Percentiles rank a stretch among this genome's conserved stretches.
These are phyloP conservation scores for Parachaetomium inaequale DNA, from an alignment of 495 filamentous ascomycete species.

Conservation along the genomic window DNA sequence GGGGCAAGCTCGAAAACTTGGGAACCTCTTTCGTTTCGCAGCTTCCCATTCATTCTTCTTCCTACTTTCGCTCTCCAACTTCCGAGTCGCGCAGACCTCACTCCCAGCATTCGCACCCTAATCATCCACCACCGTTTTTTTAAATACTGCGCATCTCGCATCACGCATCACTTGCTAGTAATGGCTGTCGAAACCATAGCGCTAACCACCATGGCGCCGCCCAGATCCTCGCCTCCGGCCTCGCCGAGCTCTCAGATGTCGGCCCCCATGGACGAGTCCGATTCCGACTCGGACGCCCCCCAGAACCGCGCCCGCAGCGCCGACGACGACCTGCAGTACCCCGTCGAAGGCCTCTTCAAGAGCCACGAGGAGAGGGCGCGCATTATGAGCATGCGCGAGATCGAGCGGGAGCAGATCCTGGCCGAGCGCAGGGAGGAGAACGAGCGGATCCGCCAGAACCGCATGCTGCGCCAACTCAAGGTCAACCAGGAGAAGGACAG, in stretches of 20 bases:
- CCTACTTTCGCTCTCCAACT: background rate
- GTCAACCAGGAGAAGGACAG: conserved; percentile 60
- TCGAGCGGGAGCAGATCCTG: conserved; percentile 83
- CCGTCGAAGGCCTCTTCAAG: conserved; percentile 82
- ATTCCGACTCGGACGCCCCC: conserved; percentile 65
- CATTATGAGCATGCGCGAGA: conserved; percentile 83
- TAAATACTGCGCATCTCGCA: background rate
- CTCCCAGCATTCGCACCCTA: background rate
- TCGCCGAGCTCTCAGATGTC: conserved; percentile 75
- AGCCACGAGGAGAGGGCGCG: conserved; percentile 72
- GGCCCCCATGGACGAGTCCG: conserved; percentile 86
- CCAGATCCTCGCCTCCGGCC: conserved; percentile 58
- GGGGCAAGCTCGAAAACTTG: background rate
- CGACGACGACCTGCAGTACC: conserved; percentile 67
- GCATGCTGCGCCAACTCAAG: conserved; percentile 75
- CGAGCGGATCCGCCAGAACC: conserved; percentile 75
- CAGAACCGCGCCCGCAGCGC: conserved; percentile 49
- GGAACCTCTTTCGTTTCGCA: background rate
- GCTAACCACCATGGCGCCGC: conserved; percentile 14
- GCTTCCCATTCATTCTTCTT: background rate
- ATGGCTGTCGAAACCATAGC: conserved; percentile 7
- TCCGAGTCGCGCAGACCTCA: background rate
- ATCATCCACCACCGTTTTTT: background rate
- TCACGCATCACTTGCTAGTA: background rate
- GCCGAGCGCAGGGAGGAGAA: conserved; percentile 81